Conservation (phyloP, 2,329 filamentous ascomycete species). For the Alternaria sp. region DNA sequence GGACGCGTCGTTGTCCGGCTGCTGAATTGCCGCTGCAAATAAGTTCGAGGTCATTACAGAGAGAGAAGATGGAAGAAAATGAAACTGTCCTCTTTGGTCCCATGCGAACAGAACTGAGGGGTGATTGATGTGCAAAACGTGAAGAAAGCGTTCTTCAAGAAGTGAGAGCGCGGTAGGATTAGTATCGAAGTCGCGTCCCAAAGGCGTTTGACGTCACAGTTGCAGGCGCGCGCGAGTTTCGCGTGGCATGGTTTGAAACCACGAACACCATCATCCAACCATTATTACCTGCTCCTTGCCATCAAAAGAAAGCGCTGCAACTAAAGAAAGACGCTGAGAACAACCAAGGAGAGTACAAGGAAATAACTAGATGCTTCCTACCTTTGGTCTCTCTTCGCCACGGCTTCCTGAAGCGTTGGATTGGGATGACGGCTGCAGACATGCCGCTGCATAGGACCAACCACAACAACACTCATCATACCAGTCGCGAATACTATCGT, state of each 20-base stretch:
- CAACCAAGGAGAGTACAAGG: background rate
- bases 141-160: background rate
- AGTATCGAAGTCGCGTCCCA: conserved; percentile 2
- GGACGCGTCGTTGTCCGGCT: conserved; percentile 33
- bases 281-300: background rate
- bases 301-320: conserved; percentile 2
- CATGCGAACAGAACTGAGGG: background rate
- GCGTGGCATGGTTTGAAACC: conserved; percentile 6
- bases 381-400: background rate
- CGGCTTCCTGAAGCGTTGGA: background rate
- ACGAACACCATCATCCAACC: conserved; percentile 4
- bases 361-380: background rate
- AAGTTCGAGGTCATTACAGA: conserved; percentile 26
- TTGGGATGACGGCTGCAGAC: background rate
- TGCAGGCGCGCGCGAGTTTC: conserved; percentile 10
- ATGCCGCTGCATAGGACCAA: background rate
- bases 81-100: background rate
- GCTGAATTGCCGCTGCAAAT: conserved; percentile 34
- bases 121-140: background rate
- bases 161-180: conserved; percentile 3
- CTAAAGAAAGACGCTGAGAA: background rate
- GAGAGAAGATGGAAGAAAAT: background rate
- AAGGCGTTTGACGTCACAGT: conserved; percentile 3
- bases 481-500: background rate
- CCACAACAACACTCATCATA: background rate